Evolutionary conservation across 2,329 filamentous ascomycete genomes (phyloP), one percentile per base, ranked within the genome.

Genomic region (Cyphellophora attinorum): DNA sequence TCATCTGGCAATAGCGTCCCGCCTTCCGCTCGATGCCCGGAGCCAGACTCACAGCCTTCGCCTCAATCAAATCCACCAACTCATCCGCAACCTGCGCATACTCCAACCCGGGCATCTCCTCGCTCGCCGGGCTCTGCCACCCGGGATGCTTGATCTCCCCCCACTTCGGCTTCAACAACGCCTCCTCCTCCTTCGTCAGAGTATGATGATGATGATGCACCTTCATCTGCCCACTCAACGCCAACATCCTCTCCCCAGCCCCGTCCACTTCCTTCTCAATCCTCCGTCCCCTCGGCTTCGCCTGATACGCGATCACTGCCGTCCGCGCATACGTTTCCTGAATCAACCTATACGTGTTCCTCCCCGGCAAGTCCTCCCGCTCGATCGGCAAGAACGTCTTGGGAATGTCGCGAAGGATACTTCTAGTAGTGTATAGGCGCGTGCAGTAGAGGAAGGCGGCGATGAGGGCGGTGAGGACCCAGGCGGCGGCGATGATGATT

Each of bases 61-160:
- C 89, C 62, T 96, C 89, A 43, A 96, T 83, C 17, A 96, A 69
- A 52, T 93, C 81, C 2, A 88, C 85, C 15, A 98, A 68, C 58
- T 96, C 89, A 23, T 73, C 70, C 12, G 95, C 68, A 15, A 98
- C 85, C 2, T 77, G 76, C 48, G 70, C 72, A 57, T 93, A 96
- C 45, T 93, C 78, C n/a, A 96, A 61, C 51, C 85, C 76, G 4
- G 85, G 78, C 12, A 91, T 62, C 51, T 91, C 82, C 6, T 72
- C 64, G 1, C 76, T 81, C 18, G 74, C 72, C 5, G 89, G 89
- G 2, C 85, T 83, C 2, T 81, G 81, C 89, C 91, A 96, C 33
- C 89, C 91, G 11, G 77, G 68, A 54, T 98, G 91, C 40, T 83
- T 75, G 34, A 96, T 76, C n/a, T 75, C 63, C 14, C 84, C 85